Percentiles rank a stretch among this genome's conserved stretches.
These are phyloP conservation scores for Pouteria glomerata DNA, from an alignment of 148 eudicot genomes.

Conservation along the genomic window DNA sequence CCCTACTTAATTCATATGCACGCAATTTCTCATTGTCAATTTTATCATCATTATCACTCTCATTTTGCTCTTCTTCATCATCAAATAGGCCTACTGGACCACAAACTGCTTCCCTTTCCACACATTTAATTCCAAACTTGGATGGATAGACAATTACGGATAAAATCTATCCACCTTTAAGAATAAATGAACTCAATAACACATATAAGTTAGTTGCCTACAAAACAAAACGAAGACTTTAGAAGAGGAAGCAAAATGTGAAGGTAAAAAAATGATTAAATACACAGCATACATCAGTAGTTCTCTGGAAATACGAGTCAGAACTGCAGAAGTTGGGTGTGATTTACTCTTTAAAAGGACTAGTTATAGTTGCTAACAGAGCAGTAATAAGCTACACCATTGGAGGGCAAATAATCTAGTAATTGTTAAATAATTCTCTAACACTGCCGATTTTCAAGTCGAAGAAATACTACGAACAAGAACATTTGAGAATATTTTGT, in stretches of 20 bases:
- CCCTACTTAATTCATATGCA: slow-evolving; percentile 84
- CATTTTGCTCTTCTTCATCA: slow-evolving; percentile 36
- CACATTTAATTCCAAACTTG: slow-evolving; percentile 84
- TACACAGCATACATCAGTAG: no score
- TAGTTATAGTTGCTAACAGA: background rate
- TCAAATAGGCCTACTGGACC: slow-evolving; percentile 86
- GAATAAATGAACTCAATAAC: slow-evolving; percentile 72
- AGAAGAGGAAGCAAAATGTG: background rate
- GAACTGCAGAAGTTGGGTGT: background rate
- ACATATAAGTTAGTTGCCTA: slow-evolving; percentile 84
- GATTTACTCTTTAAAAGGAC: background rate
- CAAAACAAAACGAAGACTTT: slow-evolving; percentile 2
- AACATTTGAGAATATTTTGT: background rate
- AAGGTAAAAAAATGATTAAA: no score
- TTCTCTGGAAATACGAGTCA: background rate
- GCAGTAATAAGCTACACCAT: background rate
- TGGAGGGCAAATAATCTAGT: background rate
- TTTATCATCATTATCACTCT: slow-evolving; percentile 39
- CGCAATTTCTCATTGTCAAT: slow-evolving; percentile 70
- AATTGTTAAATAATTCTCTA: background rate
- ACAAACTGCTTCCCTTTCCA: slow-evolving; percentile 90
- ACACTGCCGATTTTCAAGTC: background rate
- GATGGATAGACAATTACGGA: slow-evolving; percentile 95
- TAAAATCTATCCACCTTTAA: slow-evolving; percentile 64
- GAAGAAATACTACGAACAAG: background rate